These are phyloP conservation scores for Coniochaeta sp. DNA, from an alignment of 2,329 filamentous ascomycete species.

Conservation along the genomic window DNA sequence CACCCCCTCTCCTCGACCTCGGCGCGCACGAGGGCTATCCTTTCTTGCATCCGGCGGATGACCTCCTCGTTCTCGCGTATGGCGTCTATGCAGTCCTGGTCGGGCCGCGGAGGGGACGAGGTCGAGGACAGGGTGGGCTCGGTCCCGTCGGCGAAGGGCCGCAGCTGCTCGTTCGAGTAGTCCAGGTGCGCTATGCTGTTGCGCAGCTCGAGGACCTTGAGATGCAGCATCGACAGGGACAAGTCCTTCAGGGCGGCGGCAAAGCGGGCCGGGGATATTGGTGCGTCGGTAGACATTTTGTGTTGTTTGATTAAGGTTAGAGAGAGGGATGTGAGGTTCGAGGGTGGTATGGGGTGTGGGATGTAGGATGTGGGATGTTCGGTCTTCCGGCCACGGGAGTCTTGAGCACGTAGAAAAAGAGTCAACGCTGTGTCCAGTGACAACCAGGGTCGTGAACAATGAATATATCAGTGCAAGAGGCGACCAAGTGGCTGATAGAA, in stretches of 20 bases:
- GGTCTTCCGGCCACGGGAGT: too few relatives aligned
- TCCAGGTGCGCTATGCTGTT: constrained; percentile 69
- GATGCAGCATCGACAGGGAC: constrained; percentile 57
- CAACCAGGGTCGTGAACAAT: neutral
- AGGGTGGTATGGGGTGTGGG: too few relatives aligned
- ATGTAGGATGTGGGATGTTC: neutral
- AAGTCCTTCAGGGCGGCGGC: constrained; percentile 61
- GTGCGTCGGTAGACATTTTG: constrained; percentile 54
- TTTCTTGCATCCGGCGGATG: constrained; percentile 59
- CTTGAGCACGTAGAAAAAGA: neutral
- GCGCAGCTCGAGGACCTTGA: constrained; percentile 68
- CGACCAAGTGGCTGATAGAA: neutral
- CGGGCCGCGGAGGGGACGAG: constrained; percentile 31
- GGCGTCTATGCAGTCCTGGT: constrained; percentile 66
- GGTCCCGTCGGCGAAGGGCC: constrained; percentile 54
- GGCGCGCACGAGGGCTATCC: constrained; percentile 53
- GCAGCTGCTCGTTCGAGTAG: constrained; percentile 66
- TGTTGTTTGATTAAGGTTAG: neutral
- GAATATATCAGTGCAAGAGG: neutral
- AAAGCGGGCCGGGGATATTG: constrained; percentile 58
- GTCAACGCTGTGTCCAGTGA: neutral
- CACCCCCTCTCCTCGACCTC: constrained; percentile 57
- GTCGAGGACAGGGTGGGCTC: constrained; percentile 22
- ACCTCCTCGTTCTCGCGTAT: constrained; percentile 65
- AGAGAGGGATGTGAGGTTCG: too few relatives aligned